Evolutionary conservation across 2,329 filamentous ascomycete species (phyloP).

Genomic region (Cordyceps farinosa): DNA sequence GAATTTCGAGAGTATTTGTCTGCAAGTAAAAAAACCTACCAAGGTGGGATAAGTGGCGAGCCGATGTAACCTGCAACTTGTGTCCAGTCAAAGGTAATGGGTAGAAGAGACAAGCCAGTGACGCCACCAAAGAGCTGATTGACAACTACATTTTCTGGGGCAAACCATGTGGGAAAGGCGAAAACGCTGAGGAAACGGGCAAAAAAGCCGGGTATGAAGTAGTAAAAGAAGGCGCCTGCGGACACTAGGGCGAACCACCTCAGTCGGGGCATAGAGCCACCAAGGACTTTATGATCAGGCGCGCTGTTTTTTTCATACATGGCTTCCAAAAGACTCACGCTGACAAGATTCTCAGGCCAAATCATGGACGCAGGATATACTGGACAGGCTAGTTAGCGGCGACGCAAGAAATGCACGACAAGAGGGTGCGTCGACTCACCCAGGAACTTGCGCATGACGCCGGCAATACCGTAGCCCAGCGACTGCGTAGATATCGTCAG

Average conservation of each 20-base stretch:
- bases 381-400: conserved; percentile 23
- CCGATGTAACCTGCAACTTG: conserved; percentile 66
- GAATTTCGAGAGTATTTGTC: background rate
- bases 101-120: conserved; percentile 64
- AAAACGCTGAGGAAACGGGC: conserved; percentile 68
- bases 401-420: background rate
- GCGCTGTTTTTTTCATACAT: conserved; percentile 61
- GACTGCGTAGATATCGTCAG: conserved; percentile 67
- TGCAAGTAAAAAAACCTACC: conserved; percentile 37
- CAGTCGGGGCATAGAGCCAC: conserved; percentile 64
- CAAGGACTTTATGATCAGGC: conserved; percentile 50
- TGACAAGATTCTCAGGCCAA: conserved; percentile 66
- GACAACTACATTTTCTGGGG: conserved; percentile 62
- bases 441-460: conserved; percentile 62
- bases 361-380: conserved; percentile 69
- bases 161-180: conserved; percentile 69
- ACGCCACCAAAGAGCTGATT: conserved; percentile 72
- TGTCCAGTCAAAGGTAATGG: conserved; percentile 75
- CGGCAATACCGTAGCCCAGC: conserved; percentile 65
- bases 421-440: conserved; percentile 36
- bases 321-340: conserved; percentile 65
- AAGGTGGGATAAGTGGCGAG: conserved; percentile 67
- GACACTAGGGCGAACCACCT: conserved; percentile 61
- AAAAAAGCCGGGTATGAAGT: conserved; percentile 66
- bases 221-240: conserved; percentile 57